Evolutionary conservation across 129 eudicot species (phyloP).

Genomic region (Artemisia annua): DNA sequence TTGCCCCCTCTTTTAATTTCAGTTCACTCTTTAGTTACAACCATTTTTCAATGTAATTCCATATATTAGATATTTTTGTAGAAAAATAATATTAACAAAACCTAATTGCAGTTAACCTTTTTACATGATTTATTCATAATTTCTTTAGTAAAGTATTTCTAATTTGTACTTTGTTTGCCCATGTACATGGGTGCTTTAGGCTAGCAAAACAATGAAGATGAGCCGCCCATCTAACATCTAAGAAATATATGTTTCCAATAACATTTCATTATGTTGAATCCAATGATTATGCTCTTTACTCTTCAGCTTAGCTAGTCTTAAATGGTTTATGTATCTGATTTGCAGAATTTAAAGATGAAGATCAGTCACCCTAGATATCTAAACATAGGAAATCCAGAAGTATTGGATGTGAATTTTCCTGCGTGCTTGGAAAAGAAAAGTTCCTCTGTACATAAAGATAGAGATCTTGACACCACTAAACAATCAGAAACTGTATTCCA

Average conservation of each 20-base stretch:
- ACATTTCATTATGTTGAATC: slow-evolving; percentile 5
- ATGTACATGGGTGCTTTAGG: too few species aligned
- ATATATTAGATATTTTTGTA: too few species aligned
- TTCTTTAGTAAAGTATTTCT: slow-evolving; percentile 1
- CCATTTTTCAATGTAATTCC: too few species aligned
- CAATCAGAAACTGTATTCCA: slow-evolving; percentile 43
- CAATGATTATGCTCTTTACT: slow-evolving; percentile 14
- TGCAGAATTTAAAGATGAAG: slow-evolving; percentile 90
- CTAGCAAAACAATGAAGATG: too few species aligned
- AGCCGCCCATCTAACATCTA: too few species aligned
- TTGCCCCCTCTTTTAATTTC: too few species aligned
- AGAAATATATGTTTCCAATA: slow-evolving; percentile 8
- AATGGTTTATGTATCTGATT: slow-evolving; percentile 22
- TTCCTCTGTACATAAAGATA: slow-evolving; percentile 32
- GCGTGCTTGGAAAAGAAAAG: slow-evolving; percentile 51
- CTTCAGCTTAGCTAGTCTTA: slow-evolving; percentile 4
- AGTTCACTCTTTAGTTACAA: too few species aligned
- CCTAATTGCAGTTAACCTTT: not conserved
- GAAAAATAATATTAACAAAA: too few species aligned
- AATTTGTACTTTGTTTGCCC: not conserved
- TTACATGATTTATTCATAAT: not conserved
- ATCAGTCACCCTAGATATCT: slow-evolving; percentile 83
- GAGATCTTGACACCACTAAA: slow-evolving; percentile 30
- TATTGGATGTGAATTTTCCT: slow-evolving; percentile 58
- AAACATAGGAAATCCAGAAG: slow-evolving; percentile 56